These are phyloP conservation scores for Paramyrothecium sp. DNA, from an alignment of 2,329 filamentous ascomycete genomes.

Conservation along the genomic window DNA sequence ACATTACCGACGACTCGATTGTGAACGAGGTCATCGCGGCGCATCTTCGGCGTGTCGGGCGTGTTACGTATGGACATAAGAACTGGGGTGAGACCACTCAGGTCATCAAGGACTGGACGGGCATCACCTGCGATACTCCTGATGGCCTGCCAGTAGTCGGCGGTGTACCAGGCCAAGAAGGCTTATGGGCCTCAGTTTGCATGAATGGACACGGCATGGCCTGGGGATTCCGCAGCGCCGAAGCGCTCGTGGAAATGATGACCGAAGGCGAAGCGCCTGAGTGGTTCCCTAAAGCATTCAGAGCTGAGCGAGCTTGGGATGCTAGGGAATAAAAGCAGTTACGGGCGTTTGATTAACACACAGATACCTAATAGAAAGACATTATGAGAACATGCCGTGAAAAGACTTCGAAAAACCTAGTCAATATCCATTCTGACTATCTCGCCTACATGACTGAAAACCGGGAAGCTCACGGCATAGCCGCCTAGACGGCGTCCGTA, in stretches of 20 bases:
- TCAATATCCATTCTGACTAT: too few relatives aligned
- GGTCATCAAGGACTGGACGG: conserved; percentile 49
- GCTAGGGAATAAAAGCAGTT: not conserved
- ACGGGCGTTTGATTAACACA: too few relatives aligned
- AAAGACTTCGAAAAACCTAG: too few relatives aligned
- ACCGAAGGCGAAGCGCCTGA: conserved; percentile 27
- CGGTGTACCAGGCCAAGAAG: conserved; percentile 38
- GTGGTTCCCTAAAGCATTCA: conserved; percentile 58
- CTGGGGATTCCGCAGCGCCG: conserved; percentile 57
- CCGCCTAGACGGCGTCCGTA: too few relatives aligned
- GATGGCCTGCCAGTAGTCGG: conserved; percentile 55
- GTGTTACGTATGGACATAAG: conserved; percentile 39
- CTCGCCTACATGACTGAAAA: too few relatives aligned
- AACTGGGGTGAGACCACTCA: conserved; percentile 45
- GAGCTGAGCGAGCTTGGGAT: conserved; percentile 37
- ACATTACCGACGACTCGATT: conserved; percentile 49
- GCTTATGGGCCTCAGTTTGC: conserved; percentile 55
- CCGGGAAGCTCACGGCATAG: too few relatives aligned
- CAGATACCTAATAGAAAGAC: too few relatives aligned
- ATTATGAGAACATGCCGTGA: too few relatives aligned
- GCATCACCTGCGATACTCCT: conserved; percentile 55
- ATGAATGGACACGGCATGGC: conserved; percentile 71
- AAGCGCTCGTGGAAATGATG: conserved; percentile 56
- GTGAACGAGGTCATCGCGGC: conserved; percentile 49
- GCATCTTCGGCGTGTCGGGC: conserved; percentile 41